A percentile compares a stretch with the other conserved stretches of the same genome.
phyloP scores from a whole-genome alignment of 768 basidiomycete species.

The Hortiboletus campestris region DNA sequence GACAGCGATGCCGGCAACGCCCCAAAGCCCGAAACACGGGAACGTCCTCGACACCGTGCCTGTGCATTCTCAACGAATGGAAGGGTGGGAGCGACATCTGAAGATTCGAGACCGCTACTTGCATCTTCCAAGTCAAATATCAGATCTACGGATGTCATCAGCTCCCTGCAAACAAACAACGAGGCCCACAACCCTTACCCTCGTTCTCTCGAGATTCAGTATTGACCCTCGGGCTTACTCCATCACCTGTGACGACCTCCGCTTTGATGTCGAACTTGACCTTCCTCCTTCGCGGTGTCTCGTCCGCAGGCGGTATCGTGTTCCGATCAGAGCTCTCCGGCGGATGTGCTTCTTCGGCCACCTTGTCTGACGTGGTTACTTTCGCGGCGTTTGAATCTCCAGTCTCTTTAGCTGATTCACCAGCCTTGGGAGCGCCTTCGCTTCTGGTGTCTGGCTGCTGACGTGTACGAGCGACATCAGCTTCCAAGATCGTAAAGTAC shows the following conservation, averaged over 20 bases:
- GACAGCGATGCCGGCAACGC: conserved; percentile 58
- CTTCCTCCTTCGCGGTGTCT: conserved; percentile 52
- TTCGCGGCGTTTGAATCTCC: conserved; percentile 12
- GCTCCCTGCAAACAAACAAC: neutral
- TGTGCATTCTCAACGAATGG: conserved; percentile 34
- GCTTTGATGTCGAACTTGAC: conserved; percentile 73
- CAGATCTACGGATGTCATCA: conserved; percentile 44
- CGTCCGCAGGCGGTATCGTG: conserved; percentile 28
- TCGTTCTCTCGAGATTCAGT: conserved; percentile 38
- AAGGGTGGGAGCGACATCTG: conserved; percentile 36
- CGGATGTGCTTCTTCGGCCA: conserved; percentile 12
- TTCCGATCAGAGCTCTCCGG: conserved; percentile 20
- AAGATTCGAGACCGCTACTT: conserved; percentile 30
- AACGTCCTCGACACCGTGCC: conserved; percentile 23
- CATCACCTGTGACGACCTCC: conserved; percentile 48
- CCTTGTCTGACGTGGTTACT: conserved; percentile 7
- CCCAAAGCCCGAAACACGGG: conserved; percentile 31
- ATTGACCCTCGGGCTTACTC: conserved; percentile 32
- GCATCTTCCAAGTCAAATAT: conserved; percentile 72
- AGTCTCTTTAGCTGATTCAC: conserved; percentile 9
- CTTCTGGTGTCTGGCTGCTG: conserved; percentile 12
- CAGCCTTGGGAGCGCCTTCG: conserved; percentile 9
- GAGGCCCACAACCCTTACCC: conserved; percentile 38
- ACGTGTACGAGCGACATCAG: conserved; percentile 34
- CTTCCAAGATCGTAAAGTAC: conserved; percentile 45